phyloP scores from a whole-genome alignment of 2,329 filamentous ascomycete species.

The Emergomyces pasteurianus region DNA sequence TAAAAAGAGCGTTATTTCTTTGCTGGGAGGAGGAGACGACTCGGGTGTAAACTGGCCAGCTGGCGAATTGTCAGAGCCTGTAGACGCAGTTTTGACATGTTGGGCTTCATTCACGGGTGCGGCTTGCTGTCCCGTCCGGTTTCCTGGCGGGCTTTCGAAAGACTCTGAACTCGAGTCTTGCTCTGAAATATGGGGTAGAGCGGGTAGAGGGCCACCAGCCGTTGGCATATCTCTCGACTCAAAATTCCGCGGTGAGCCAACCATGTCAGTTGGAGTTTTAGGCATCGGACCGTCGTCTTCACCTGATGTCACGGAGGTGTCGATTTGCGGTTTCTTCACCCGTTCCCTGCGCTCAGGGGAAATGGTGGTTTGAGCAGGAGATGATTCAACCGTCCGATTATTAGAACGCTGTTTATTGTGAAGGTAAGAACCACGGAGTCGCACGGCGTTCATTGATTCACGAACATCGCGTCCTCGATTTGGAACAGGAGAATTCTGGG shows the following conservation, averaged over 20 bases:
- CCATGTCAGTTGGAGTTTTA: conserved; percentile 57
- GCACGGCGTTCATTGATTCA: conserved; percentile 63
- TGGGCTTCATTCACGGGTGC: background rate
- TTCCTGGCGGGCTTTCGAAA: background rate
- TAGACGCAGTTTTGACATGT: conserved; percentile 3
- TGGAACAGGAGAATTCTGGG: conserved; percentile 67
- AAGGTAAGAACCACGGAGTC: conserved; percentile 22
- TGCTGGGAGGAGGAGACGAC: conserved; percentile 59
- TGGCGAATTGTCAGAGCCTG: conserved; percentile 4
- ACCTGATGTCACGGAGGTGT: conserved; percentile 15
- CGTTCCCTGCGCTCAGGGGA: conserved; percentile 15
- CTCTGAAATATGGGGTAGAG: conserved; percentile 35
- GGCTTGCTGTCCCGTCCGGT: conserved; percentile 20
- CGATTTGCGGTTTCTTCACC: conserved; percentile 24
- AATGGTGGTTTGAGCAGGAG: conserved; percentile 44
- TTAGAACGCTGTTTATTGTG: conserved; percentile 41
- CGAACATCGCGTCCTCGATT: conserved; percentile 69
- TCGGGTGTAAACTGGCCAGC: conserved; percentile 43
- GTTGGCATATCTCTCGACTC: conserved; percentile 26
- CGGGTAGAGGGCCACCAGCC: conserved; percentile 47
- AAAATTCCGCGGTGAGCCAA: conserved; percentile 28
- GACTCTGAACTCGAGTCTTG: conserved; percentile 15
- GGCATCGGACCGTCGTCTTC: conserved; percentile 34
- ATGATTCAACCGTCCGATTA: conserved; percentile 44
- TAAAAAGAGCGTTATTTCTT: conserved; percentile 84